These are phyloP conservation scores for Neospora caninum DNA, from an alignment of 169 alveolate species.

Conservation along the genomic window DNA sequence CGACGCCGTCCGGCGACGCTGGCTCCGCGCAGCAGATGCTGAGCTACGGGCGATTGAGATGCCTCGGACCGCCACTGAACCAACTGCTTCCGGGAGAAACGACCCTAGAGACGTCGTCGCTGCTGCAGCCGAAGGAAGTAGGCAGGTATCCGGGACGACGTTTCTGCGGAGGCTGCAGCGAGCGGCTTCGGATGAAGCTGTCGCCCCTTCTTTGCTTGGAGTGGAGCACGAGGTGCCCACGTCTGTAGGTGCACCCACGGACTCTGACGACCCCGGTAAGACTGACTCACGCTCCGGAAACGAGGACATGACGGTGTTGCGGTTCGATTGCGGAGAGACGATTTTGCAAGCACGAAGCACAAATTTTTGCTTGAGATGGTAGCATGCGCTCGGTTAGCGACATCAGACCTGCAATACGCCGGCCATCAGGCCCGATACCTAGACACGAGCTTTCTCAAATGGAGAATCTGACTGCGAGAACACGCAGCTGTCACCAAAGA, in stretches of 20 bases:
- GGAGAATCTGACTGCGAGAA: too few relatives aligned
- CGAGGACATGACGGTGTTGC: too few relatives aligned
- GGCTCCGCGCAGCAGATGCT: conserved; percentile 14
- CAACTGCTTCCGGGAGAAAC: not conserved
- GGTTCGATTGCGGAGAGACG: too few relatives aligned
- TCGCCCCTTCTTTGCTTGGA: not conserved
- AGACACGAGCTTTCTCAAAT: too few relatives aligned
- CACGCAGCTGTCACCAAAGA: too few relatives aligned
- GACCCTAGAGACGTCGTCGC: not conserved
- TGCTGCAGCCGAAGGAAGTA: not conserved
- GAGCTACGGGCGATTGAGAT: not conserved
- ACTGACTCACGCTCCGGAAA: not conserved
- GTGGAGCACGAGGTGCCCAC: not conserved
- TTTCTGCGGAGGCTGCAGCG: too few relatives aligned
- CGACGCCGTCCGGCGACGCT: conserved; percentile 13
- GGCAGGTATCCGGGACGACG: not conserved
- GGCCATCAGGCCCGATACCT: too few relatives aligned
- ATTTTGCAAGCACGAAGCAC: too few relatives aligned
- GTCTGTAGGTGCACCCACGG: not conserved
- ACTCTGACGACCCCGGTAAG: not conserved
- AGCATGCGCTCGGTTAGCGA: too few relatives aligned
- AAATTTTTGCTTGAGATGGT: too few relatives aligned
- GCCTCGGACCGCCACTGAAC: not conserved
- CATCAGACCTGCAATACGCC: too few relatives aligned
- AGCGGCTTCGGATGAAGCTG: too few relatives aligned